phyloP scores from a whole-genome alignment of 306 rosid species.

The Casuarina glauca region DNA sequence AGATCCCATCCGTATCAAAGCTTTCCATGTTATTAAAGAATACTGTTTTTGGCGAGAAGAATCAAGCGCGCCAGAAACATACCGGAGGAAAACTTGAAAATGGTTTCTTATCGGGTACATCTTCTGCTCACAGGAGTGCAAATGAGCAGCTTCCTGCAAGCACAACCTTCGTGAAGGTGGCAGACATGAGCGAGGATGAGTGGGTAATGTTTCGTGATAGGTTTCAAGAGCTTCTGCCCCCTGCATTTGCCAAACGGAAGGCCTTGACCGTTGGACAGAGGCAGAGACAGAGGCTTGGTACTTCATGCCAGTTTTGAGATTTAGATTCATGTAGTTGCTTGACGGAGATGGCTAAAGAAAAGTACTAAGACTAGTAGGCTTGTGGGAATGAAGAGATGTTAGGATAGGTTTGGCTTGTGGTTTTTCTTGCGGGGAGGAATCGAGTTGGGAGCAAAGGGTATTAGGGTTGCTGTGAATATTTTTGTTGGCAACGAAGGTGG shows the following conservation, averaged over 20 bases:
- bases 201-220: slow-evolving; percentile 77
- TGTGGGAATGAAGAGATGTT: slow-evolving; percentile 46
- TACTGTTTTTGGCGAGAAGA: slow-evolving; percentile 59
- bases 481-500: slow-evolving; percentile 47
- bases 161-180: slow-evolving; percentile 72
- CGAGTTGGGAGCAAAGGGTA: slow-evolving; percentile 41
- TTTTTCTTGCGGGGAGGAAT: slow-evolving; percentile 35
- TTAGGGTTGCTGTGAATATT: slow-evolving; percentile 64
- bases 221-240: slow-evolving; percentile 70
- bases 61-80: slow-evolving; percentile 39
- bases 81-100: slow-evolving; percentile 52
- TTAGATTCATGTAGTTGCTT: slow-evolving; percentile 39
- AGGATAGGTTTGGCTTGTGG: slow-evolving; percentile 43
- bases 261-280: slow-evolving; percentile 69
- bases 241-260: slow-evolving; percentile 77
- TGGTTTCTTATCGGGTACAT: slow-evolving; percentile 53
- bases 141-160: slow-evolving; percentile 93
- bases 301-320: slow-evolving; percentile 98
- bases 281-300: slow-evolving; percentile 97
- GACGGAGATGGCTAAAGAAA: slow-evolving; percentile 39
- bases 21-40: slow-evolving; percentile 65
- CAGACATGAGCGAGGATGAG: slow-evolving; percentile 74
- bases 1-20: slow-evolving; percentile 45
- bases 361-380: slow-evolving; percentile 45
- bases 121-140: slow-evolving; percentile 86